phyloP scores from a whole-genome alignment of 2,329 filamentous ascomycete genomes.

The Ceratocystis cacaofunesta region DNA sequence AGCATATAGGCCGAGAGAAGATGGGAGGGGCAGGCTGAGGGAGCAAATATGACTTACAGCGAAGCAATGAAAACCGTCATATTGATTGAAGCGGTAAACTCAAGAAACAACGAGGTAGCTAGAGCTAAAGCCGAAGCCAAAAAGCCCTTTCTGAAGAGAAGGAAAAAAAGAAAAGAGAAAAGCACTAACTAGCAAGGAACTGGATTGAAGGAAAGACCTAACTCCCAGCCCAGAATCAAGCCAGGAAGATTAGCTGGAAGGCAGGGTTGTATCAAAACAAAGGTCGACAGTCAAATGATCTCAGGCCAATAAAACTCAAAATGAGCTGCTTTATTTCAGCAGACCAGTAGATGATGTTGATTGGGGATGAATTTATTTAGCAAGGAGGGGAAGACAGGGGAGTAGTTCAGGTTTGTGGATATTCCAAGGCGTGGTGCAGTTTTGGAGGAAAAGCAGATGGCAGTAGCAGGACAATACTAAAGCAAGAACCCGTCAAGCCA shows the following conservation, averaged over 20 bases:
- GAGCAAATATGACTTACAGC: slow-evolving; percentile 26
- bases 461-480: no score
- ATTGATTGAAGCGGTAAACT: slow-evolving; percentile 19
- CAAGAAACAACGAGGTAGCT: background rate
- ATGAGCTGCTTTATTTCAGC: background rate
- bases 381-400: background rate
- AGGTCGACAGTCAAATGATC: background rate
- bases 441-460: background rate
- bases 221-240: background rate
- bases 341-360: background rate
- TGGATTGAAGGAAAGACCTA: background rate
- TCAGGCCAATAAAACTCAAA: background rate
- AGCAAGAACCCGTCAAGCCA: background rate
- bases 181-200: background rate
- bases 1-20: background rate
- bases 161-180: background rate
- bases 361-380: no score
- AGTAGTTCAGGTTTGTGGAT: background rate
- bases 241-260: background rate
- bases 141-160: background rate
- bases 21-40: background rate
- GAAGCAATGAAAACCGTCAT: slow-evolving; percentile 39
- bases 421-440: no score
- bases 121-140: slow-evolving; percentile 1
- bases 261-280: background rate